Evolutionary conservation across 306 rosid species (phyloP).

Genomic region (Quillaja saponaria): DNA sequence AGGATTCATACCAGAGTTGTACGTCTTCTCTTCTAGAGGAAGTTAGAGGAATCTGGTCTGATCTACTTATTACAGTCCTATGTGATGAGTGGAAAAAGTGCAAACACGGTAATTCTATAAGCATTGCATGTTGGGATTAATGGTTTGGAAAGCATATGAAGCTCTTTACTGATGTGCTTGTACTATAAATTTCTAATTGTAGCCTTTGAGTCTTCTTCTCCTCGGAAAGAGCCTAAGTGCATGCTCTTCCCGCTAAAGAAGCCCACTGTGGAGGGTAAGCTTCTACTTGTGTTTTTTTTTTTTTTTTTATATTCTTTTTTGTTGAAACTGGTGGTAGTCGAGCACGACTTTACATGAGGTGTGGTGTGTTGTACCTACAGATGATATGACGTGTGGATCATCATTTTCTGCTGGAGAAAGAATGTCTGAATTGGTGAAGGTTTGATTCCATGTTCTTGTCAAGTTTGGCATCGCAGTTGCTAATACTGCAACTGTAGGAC

Average conservation of each 20-base stretch:
- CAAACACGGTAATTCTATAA: conserved; percentile 70
- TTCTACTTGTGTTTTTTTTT: conserved; percentile 10
- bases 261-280: conserved; percentile 54
- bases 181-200: conserved; percentile 38
- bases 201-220: conserved; percentile 90
- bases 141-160: conserved; percentile 21
- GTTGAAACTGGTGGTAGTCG: background rate
- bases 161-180: conserved; percentile 28
- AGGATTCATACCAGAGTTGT: conserved; percentile 73
- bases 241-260: conserved; percentile 56
- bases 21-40: conserved; percentile 62
- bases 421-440: conserved; percentile 91
- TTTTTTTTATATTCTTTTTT: too few species aligned
- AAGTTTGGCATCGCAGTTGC: conserved; percentile 14
- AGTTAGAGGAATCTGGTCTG: conserved; percentile 78
- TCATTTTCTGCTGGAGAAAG: conserved; percentile 75
- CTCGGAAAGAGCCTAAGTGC: conserved; percentile 67
- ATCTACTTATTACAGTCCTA: conserved; percentile 67
- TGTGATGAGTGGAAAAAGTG: conserved; percentile 84
- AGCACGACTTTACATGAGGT: conserved; percentile 18
- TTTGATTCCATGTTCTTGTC: conserved; percentile 11
- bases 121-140: conserved; percentile 18
- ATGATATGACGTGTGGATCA: conserved; percentile 56
- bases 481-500: background rate
- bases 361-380: conserved; percentile 40